A percentile compares a stretch with the other conserved stretches of the same genome.
Conservation (phyloP, 2,329 filamentous ascomycete species). For the Fusarium kyushuense region DNA sequence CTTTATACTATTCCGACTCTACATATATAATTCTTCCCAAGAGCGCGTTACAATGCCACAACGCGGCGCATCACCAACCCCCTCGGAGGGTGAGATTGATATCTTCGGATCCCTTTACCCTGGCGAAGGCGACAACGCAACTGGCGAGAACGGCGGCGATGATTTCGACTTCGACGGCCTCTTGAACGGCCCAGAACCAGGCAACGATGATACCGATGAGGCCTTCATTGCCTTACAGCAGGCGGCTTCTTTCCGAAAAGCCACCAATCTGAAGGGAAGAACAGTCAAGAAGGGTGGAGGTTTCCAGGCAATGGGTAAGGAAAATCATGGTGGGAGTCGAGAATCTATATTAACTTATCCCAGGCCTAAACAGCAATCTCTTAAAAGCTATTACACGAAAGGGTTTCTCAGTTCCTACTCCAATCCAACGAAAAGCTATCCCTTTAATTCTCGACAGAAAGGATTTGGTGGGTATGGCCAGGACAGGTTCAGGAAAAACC, state of each 20-base stretch:
- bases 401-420: slow-evolving; percentile 95
- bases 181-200: slow-evolving; percentile 62
- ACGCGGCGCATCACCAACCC: slow-evolving; percentile 81
- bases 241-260: slow-evolving; percentile 87
- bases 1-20: slow-evolving; percentile 15
- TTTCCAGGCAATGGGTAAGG: slow-evolving; percentile 90
- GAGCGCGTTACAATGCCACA: slow-evolving; percentile 68
- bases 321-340: background rate
- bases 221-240: slow-evolving; percentile 92
- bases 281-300: slow-evolving; percentile 95
- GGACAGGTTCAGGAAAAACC: slow-evolving; percentile 98
- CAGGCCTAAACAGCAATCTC: slow-evolving; percentile 81
- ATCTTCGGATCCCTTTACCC: slow-evolving; percentile 84
- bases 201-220: slow-evolving; percentile 77
- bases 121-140: slow-evolving; percentile 65
- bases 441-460: slow-evolving; percentile 88
- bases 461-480: slow-evolving; percentile 98
- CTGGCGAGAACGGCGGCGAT: slow-evolving; percentile 51
- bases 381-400: slow-evolving; percentile 93
- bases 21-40: slow-evolving; percentile 18
- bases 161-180: slow-evolving; percentile 71
- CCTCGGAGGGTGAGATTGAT: slow-evolving; percentile 91
- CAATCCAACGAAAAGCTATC: slow-evolving; percentile 97
- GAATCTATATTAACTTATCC: slow-evolving; percentile 25
- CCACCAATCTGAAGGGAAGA: slow-evolving; percentile 83